Evolutionary conservation across 2,329 filamentous ascomycete genomes (phyloP), one percentile per base, ranked within the genome.

Genomic region (Chaetomium sp.): DNA sequence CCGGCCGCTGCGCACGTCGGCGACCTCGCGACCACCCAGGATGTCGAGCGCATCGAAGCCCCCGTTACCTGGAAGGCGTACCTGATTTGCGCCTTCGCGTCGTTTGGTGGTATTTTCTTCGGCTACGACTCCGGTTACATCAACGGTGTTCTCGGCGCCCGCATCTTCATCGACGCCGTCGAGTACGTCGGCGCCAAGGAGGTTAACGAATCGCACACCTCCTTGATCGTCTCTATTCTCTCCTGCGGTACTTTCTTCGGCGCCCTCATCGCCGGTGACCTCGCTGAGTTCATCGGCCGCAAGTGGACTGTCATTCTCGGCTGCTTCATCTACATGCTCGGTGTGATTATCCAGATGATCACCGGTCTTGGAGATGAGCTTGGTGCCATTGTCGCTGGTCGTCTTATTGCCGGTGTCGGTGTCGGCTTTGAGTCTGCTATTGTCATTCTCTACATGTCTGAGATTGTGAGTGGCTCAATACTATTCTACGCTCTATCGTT

Each of bases 401-500:
- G 88, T 78, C 73, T 91, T 56, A 73, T 92, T 64, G 85, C 87
- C 48, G 88, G 88, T 69, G 70, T 90, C 55, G 88, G 88, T 77
- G 87, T 91, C 65, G 88, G 88, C 67, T 90, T 90, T 69, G 86
- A 88, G 63, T 89, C 86, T 7, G 86, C 88, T 65, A 84, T 90
- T 65, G 84, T 91, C 71, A 89, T 91, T 67, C 77, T 91, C 59
- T 91, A 94, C 81, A 92, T 94, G 88, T 89, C 86, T 49, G 89
- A 91, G 74, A 89, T 91, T 68, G 77, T 77, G 71, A 75, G 70
- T 72, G 34, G 2, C n/a, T 35, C 12, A 6, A 27, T 27, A 3
- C 19, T 3, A 27, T 27, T 27, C 19, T 27, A 27, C 19, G 2
- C 3, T 27, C 19, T 27, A 27, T 3, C 2, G 19, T 27, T 27